Evolutionary conservation across 2,329 filamentous ascomycete species (phyloP).

Genomic region (Moelleriella libera): DNA sequence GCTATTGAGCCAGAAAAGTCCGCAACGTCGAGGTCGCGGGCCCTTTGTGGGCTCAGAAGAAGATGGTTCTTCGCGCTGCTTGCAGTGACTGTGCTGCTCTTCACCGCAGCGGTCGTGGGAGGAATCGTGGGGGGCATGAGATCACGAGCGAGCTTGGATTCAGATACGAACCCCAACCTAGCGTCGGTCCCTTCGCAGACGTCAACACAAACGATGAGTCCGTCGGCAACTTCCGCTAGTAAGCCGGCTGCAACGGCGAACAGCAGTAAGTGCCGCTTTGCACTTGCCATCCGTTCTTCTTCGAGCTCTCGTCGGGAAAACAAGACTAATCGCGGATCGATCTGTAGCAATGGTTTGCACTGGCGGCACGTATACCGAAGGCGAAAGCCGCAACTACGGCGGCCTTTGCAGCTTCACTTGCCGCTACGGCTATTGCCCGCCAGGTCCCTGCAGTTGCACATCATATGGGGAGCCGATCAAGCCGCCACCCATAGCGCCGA

Average conservation of each 20-base stretch:
- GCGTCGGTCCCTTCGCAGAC: background rate
- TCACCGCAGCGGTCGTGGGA: background rate
- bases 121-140: background rate
- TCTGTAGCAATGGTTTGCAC: slow-evolving; percentile 8
- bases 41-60: background rate
- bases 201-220: background rate
- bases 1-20: background rate
- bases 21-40: background rate
- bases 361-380: slow-evolving; percentile 14
- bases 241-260: slow-evolving; percentile 10
- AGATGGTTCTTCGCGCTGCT: background rate
- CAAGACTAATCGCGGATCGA: background rate
- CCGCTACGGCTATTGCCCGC: slow-evolving; percentile 16
- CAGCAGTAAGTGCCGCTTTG: background rate
- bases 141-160: background rate
- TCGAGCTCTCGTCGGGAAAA: slow-evolving; percentile 1
- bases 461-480: slow-evolving; percentile 14
- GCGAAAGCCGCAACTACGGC: slow-evolving; percentile 15
- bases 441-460: slow-evolving; percentile 18
- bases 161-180: background rate
- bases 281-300: background rate
- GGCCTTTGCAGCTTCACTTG: slow-evolving; percentile 21
- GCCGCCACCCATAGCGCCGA: slow-evolving; percentile 11
- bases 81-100: background rate
- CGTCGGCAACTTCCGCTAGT: background rate